These are phyloP conservation scores for Dittrichia graveolens DNA, from an alignment of 129 eudicot species.

Conservation along the genomic window DNA sequence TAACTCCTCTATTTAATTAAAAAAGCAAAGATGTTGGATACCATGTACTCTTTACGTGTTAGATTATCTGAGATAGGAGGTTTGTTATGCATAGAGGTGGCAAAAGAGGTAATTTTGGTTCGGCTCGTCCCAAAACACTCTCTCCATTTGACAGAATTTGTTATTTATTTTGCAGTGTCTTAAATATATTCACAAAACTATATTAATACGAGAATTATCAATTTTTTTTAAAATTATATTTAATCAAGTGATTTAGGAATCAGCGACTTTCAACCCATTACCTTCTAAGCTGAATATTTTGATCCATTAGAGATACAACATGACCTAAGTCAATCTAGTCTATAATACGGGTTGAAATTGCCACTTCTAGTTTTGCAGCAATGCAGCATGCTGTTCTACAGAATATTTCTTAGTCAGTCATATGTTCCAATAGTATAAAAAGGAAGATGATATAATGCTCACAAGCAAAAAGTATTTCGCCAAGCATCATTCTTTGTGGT, in stretches of 20 bases:
- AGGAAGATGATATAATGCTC: not conserved
- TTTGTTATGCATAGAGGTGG: conserved; percentile 7
- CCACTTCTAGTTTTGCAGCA: not conserved
- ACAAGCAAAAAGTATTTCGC: not conserved
- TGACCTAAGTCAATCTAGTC: not conserved
- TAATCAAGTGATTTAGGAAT: not conserved
- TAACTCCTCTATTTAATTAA: conserved; percentile 1
- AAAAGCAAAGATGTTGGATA: not conserved
- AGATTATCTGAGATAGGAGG: conserved; percentile 5
- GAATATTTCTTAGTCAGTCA: not conserved
- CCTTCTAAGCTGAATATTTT: not conserved
- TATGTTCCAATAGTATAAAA: not conserved
- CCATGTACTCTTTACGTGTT: not conserved
- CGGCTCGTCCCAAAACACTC: not conserved
- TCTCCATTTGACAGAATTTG: not conserved
- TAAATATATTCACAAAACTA: no score
- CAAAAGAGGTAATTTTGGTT: not conserved
- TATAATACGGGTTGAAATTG: not conserved
- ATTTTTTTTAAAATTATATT: not conserved
- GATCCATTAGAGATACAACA: not conserved
- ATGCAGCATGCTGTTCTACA: no score
- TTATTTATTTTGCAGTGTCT: no score
- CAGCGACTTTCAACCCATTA: no score
- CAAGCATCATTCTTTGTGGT: not conserved
- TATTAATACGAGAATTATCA: no score